These are phyloP conservation scores for Boletellus ananiceps DNA, from an alignment of 768 basidiomycete species.

Conservation along the genomic window DNA sequence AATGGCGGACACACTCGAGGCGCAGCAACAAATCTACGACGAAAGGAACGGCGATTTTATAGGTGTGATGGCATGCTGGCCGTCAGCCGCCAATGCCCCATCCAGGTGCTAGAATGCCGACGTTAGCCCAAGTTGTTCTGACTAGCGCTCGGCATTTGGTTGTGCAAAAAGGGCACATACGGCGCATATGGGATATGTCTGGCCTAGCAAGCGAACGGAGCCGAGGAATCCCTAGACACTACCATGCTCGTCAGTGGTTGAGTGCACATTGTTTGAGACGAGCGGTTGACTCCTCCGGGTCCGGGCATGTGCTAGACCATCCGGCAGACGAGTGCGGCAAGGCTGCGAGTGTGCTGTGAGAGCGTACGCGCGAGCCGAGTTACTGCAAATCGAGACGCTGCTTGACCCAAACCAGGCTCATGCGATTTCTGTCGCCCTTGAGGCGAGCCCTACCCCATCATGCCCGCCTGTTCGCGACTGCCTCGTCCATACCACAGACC, in stretches of 20 bases:
- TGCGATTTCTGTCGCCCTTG: conserved; percentile 14
- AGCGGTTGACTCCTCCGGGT: no score
- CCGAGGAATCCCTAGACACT: no score
- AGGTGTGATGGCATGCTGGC: background rate
- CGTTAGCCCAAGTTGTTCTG: background rate
- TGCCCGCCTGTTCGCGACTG: conserved; percentile 32
- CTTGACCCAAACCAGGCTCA: background rate
- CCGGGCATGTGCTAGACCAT: no score
- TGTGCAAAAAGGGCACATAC: background rate
- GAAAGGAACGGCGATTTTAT: background rate
- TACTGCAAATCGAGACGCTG: background rate
- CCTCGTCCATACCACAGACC: conserved; percentile 61
- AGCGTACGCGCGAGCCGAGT: background rate
- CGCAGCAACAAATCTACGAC: background rate
- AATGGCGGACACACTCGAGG: no score
- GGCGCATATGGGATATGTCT: background rate
- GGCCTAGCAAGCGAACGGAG: no score
- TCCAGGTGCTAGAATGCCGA: background rate
- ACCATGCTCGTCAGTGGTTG: no score
- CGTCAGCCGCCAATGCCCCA: conserved; percentile 9
- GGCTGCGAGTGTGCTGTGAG: no score
- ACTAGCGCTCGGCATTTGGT: background rate
- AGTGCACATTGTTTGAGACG: no score
- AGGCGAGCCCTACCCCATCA: conserved; percentile 1
- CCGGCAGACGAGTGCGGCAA: no score